phyloP scores from a whole-genome alignment of 768 basidiomycete genomes.

The Fomitopsis pulvina region DNA sequence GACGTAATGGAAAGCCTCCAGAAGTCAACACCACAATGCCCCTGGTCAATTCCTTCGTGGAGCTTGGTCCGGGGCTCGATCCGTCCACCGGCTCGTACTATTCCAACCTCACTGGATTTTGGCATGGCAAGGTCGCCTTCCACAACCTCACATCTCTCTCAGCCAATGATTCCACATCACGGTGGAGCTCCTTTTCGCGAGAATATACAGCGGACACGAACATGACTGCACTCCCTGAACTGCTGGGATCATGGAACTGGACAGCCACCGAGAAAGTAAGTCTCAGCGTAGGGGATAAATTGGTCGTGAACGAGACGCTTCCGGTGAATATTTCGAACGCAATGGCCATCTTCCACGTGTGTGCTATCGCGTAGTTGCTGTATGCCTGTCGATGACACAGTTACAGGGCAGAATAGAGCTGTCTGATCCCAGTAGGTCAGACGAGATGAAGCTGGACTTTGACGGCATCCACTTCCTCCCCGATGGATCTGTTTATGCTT shows the following conservation, averaged over 20 bases:
- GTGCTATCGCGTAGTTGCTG: constrained; percentile 15
- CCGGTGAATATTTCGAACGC: constrained; percentile 28
- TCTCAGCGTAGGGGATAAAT: constrained; percentile 61
- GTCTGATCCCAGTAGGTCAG: constrained; percentile 41
- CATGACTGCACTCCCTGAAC: constrained; percentile 40
- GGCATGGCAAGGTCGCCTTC: constrained; percentile 54
- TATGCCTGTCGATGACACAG: constrained; percentile 2
- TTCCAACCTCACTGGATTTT: constrained; percentile 72
- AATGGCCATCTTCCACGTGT: constrained; percentile 60
- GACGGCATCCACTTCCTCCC: constrained; percentile 70
- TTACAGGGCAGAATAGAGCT: constrained; percentile 67
- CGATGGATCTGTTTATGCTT: constrained; percentile 73
- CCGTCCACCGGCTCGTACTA: neutral
- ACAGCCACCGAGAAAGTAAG: constrained; percentile 52
- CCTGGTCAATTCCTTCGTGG: neutral
- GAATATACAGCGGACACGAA: constrained; percentile 49
- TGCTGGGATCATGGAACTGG: constrained; percentile 66
- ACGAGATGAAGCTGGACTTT: constrained; percentile 64
- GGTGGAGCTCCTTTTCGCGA: constrained; percentile 48
- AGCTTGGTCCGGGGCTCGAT: neutral
- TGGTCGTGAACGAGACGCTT: constrained; percentile 26
- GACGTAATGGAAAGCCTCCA: constrained; percentile 6
- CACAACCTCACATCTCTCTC: constrained; percentile 56
- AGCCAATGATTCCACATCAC: constrained; percentile 26
- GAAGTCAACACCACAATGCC: constrained; percentile 1